Evolutionary conservation across 1,139 yeast species (phyloP).

Genomic region (Kodamaea sp.): DNA sequence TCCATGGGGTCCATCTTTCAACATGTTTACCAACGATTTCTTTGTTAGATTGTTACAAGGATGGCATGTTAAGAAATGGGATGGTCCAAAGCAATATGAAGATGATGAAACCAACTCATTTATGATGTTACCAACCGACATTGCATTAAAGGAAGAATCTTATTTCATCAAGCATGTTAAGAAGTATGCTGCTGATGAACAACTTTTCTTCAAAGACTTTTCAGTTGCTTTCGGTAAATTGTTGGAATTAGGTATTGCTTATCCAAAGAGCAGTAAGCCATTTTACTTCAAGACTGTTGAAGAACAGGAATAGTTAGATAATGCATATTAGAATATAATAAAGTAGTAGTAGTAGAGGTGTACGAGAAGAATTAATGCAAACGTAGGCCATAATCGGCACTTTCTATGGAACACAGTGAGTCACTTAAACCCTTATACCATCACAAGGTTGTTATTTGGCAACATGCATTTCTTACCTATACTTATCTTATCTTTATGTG

Average conservation of each 20-base stretch:
- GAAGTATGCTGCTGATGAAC: conserved; percentile 68
- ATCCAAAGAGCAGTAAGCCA: conserved; percentile 44
- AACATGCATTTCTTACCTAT: no score
- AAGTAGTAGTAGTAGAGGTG: not conserved
- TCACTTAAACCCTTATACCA: no score
- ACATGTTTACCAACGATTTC: conserved; percentile 79
- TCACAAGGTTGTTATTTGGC: no score
- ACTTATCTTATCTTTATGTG: no score
- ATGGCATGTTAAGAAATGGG: conserved; percentile 78
- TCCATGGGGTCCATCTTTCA: conserved; percentile 93
- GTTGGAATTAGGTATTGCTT: conserved; percentile 71
- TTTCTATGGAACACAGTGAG: no score
- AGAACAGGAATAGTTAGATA: conserved; percentile 52
- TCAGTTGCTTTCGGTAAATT: conserved; percentile 64
- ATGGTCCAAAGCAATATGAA: conserved; percentile 72
- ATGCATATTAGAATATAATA: not conserved
- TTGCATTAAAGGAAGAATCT: conserved; percentile 66
- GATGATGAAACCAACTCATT: conserved; percentile 68
- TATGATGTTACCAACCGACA: conserved; percentile 91
- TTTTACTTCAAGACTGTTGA: conserved; percentile 65
- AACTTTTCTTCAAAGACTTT: conserved; percentile 69
- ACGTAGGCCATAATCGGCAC: no score
- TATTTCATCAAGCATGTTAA: conserved; percentile 64
- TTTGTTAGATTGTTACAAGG: conserved; percentile 67
- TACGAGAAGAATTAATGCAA: no score